phyloP scores from a whole-genome alignment of 441 rosid genomes.

The Isatis lusitanica region DNA sequence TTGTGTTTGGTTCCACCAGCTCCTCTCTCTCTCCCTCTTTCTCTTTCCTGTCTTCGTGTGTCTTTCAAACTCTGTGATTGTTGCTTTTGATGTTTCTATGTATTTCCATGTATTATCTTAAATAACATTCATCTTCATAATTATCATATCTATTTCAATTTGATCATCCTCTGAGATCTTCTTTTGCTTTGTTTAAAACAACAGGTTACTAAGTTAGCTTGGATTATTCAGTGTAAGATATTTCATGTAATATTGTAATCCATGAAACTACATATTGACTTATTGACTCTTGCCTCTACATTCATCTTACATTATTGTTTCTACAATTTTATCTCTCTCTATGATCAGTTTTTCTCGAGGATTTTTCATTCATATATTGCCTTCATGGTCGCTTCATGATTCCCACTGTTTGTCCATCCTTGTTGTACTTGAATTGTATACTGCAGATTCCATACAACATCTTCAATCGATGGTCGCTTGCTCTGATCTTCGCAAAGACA shows the following conservation, averaged over 20 bases:
- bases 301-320: neutral
- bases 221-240: neutral
- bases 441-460: conserved; percentile 80
- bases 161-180: neutral
- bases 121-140: neutral
- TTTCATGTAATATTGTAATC: neutral
- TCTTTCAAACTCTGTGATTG: conserved; percentile 27
- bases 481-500: conserved; percentile 56
- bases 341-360: neutral
- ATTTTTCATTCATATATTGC: neutral
- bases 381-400: neutral
- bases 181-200: neutral
- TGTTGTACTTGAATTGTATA: conserved; percentile 74
- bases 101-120: neutral
- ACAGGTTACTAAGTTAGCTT: neutral
- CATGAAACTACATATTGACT: conserved; percentile 8
- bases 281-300: neutral
- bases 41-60: conserved; percentile 15
- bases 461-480: conserved; percentile 73
- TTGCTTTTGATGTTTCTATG: conserved; percentile 24
- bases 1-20: conserved; percentile 17
- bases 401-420: conserved; percentile 52
- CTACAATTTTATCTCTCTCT: neutral
- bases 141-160: conserved; percentile 11
- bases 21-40: neutral